Conservation (phyloP, 192 early-diverging fungal genomes). For the Geranomyces variabilis region DNA sequence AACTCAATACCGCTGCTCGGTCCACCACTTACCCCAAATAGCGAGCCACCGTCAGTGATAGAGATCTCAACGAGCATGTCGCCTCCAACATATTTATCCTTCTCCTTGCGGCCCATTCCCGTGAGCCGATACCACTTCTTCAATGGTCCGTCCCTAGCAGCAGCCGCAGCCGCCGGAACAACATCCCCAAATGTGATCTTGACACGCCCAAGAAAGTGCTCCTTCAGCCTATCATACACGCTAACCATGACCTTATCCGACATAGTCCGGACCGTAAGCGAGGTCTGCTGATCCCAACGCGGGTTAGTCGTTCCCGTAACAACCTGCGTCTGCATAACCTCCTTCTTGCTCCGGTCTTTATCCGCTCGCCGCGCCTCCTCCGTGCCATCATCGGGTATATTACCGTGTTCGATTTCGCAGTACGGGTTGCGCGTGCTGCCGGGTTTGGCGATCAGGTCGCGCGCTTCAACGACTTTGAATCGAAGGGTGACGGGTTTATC, state of each 20-base stretch:
- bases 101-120: slow-evolving; percentile 47
- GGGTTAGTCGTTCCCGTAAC: slow-evolving; percentile 41
- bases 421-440: slow-evolving; percentile 52
- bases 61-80: slow-evolving; percentile 49
- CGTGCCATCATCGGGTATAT: slow-evolving; percentile 38
- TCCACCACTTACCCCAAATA: slow-evolving; percentile 6
- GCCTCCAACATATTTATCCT: slow-evolving; percentile 65
- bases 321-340: slow-evolving; percentile 52
- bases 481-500: slow-evolving; percentile 33
- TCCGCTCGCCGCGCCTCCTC: slow-evolving; percentile 26
- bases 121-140: slow-evolving; percentile 43
- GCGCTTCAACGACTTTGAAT: slow-evolving; percentile 56
- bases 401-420: slow-evolving; percentile 55
- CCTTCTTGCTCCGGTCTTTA: slow-evolving; percentile 30
- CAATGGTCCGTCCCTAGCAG: slow-evolving; percentile 39
- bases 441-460: slow-evolving; percentile 56
- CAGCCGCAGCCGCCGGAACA: slow-evolving; percentile 37
- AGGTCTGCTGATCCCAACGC: slow-evolving; percentile 56
- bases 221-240: slow-evolving; percentile 55
- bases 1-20: background rate
- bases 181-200: slow-evolving; percentile 48
- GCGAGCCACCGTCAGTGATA: slow-evolving; percentile 37
- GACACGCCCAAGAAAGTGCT: slow-evolving; percentile 55
- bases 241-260: slow-evolving; percentile 50
- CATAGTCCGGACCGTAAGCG: slow-evolving; percentile 36